Evolutionary conservation across 176 grass and related monocot genomes (phyloP).

Genomic region (Alopecurus myosuroides): DNA sequence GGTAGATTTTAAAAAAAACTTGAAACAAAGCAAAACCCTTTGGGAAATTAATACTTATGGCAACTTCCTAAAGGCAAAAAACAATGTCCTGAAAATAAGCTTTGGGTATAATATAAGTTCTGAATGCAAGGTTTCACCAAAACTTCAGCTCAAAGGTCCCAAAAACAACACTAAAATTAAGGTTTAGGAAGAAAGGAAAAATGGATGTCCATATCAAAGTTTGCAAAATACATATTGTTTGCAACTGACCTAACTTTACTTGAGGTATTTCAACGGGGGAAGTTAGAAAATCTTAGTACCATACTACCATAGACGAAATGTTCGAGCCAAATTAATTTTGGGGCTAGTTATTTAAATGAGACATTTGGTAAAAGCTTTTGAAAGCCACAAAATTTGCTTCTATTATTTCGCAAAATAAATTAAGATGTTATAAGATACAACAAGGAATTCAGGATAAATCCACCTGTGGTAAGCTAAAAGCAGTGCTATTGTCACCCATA

Average conservation of each 20-base stretch:
- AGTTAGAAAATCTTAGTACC: no score
- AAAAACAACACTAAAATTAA: neutral
- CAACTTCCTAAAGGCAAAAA: neutral
- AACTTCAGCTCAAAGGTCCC: neutral
- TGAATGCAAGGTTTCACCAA: neutral
- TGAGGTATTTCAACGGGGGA: no score
- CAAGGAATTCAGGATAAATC: neutral
- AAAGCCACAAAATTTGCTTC: no score
- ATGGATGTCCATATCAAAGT: no score
- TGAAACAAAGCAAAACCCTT: neutral
- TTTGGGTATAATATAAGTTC: neutral
- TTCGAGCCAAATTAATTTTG: no score
- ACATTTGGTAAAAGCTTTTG: no score
- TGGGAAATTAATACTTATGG: neutral
- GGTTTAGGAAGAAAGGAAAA: neutral
- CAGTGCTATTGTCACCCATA: constrained; percentile 93
- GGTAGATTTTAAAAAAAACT: neutral
- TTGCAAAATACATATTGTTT: no score
- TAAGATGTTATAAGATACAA: neutral
- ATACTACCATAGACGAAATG: no score
- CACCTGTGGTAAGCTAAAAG: constrained; percentile 97
- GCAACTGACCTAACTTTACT: no score
- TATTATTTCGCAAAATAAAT: no score
- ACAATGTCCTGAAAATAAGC: neutral
- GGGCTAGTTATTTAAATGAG: no score